These are phyloP conservation scores for Phytophthora pini DNA, from an alignment of 352 stramenopile genomes.

Conservation along the genomic window DNA sequence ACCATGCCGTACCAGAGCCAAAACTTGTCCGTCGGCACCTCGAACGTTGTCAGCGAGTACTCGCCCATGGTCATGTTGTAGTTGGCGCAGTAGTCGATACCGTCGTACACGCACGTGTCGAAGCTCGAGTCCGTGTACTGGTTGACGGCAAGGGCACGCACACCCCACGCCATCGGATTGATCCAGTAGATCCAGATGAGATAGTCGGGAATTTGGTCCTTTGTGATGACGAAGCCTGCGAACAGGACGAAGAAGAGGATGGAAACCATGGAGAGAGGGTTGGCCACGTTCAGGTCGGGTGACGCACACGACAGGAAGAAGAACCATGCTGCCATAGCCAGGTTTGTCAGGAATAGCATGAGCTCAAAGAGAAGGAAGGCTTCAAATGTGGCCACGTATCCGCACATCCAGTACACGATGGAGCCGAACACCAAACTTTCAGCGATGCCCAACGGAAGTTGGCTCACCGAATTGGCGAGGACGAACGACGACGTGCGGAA, in stretches of 20 bases:
- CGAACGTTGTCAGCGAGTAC: constrained; percentile 23
- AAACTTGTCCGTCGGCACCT: constrained; percentile 23
- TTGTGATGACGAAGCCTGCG: constrained; percentile 29
- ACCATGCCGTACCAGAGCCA: constrained; percentile 35
- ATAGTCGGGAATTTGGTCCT: constrained; percentile 36
- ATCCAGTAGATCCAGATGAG: constrained; percentile 42
- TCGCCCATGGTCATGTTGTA: constrained; percentile 30
- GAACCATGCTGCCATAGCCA: constrained; percentile 33
- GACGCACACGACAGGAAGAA: constrained; percentile 26
- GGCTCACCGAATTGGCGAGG: constrained; percentile 40
- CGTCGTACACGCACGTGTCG: constrained; percentile 23
- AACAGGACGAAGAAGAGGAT: constrained; percentile 35
- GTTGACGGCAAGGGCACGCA: constrained; percentile 29
- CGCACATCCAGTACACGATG: constrained; percentile 87
- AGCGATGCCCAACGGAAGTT: constrained; percentile 41
- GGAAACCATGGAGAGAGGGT: constrained; percentile 24
- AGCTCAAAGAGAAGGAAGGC: constrained; percentile 49
- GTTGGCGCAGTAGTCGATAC: constrained; percentile 20
- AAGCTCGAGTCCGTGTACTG: constrained; percentile 30
- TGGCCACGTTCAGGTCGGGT: constrained; percentile 30
- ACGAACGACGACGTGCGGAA: constrained; percentile 76
- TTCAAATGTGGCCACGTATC: constrained; percentile 28
- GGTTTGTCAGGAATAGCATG: constrained; percentile 43
- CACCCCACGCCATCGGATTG: constrained; percentile 25
- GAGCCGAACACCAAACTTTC: constrained; percentile 78